These are phyloP conservation scores for Canavalia gladiata DNA, from an alignment of 306 rosid species.

Conservation along the genomic window DNA sequence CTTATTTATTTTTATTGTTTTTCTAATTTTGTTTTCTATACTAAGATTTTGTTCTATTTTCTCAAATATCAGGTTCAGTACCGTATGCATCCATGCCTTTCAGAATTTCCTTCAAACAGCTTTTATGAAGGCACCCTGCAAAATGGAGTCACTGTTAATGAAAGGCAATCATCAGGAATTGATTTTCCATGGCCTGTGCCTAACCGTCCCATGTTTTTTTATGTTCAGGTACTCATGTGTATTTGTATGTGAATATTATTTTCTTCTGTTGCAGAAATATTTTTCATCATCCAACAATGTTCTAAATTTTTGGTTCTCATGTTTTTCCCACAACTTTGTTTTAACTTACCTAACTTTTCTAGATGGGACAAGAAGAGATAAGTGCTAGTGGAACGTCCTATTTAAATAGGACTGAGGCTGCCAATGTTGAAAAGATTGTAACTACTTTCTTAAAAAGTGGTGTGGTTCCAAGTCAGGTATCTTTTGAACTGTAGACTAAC, in stretches of 20 bases:
- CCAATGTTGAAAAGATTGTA: conserved; percentile 98
- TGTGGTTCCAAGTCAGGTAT: conserved; percentile 96
- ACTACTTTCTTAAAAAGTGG: conserved; percentile 99
- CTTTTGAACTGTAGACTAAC: conserved; percentile 4
- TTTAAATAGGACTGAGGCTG: conserved; percentile 98
- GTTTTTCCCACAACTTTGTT: background rate
- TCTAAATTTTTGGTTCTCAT: background rate
- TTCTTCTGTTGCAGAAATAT: conserved; percentile 19
- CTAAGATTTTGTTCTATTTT: conserved; percentile 30
- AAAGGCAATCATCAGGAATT: conserved; percentile 93
- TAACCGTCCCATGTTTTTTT: conserved; percentile 98
- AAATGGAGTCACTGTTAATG: conserved; percentile 97
- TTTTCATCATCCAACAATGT: background rate
- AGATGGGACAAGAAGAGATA: conserved; percentile 99
- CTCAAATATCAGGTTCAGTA: conserved; percentile 84
- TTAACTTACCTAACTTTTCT: conserved; percentile 42
- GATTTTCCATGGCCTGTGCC: conserved; percentile 99
- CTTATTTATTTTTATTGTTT: conserved; percentile 17
- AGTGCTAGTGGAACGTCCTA: conserved; percentile 99
- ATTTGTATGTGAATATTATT: conserved; percentile 7
- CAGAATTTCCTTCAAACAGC: conserved; percentile 98
- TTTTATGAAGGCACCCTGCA: conserved; percentile 98
- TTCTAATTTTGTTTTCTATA: conserved; percentile 11
- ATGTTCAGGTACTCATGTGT: conserved; percentile 81
- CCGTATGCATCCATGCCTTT: conserved; percentile 99